These are phyloP conservation scores for Colletotrichum higginsianum DNA, from an alignment of 2,329 filamentous ascomycete genomes.

Conservation along the genomic window DNA sequence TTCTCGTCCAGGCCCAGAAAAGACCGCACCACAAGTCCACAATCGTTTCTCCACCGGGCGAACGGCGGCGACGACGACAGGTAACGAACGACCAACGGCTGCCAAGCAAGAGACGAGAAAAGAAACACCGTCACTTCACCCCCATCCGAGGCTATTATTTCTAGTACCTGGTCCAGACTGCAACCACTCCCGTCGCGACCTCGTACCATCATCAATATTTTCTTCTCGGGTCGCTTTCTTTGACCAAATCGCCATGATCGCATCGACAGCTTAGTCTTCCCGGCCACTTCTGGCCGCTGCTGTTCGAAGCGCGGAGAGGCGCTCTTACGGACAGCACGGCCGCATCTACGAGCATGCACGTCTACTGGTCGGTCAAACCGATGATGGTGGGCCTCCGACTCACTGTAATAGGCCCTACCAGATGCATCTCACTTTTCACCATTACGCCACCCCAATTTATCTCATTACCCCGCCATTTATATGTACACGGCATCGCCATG, in stretches of 20 bases:
- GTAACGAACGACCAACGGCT: slow-evolving; percentile 26
- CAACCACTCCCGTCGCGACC: background rate
- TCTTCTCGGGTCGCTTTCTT: background rate
- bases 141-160: slow-evolving; percentile 10
- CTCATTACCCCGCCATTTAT: slow-evolving; percentile 5
- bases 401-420: background rate
- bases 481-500: background rate
- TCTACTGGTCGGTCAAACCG: background rate
- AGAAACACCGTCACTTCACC: slow-evolving; percentile 25
- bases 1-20: slow-evolving; percentile 26
- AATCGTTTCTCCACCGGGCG: slow-evolving; percentile 21
- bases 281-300: background rate
- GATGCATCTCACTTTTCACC: background rate
- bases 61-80: slow-evolving; percentile 30
- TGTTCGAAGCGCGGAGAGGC: background rate
- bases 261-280: background rate
- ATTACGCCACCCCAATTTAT: background rate
- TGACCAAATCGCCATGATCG: background rate
- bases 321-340: background rate
- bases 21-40: slow-evolving; percentile 8
- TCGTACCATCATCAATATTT: background rate
- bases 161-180: background rate
- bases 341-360: background rate
- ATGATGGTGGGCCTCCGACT: background rate
- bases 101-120: slow-evolving; percentile 38